Evolutionary conservation across 2,329 filamentous ascomycete species (phyloP).

Genomic region (Trichophyton benhamiae): DNA sequence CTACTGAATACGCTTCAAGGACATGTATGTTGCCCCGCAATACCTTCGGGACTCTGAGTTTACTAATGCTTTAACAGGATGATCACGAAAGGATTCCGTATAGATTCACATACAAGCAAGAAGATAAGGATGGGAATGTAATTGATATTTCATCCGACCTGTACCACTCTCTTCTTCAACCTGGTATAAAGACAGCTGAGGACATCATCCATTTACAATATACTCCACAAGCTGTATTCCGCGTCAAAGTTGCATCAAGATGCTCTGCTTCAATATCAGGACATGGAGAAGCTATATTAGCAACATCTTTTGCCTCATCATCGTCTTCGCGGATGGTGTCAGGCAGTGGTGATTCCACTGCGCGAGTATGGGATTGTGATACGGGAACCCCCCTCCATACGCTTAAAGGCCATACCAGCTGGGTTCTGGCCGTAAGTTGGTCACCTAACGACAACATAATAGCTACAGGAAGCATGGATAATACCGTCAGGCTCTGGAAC

Average conservation of each 20-base stretch:
- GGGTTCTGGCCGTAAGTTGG: conserved; percentile 81
- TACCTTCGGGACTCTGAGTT: background rate
- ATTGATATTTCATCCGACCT: conserved; percentile 37
- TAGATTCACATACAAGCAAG: conserved; percentile 48
- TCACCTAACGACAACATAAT: conserved; percentile 70
- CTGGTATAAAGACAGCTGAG: conserved; percentile 45
- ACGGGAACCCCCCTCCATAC: conserved; percentile 62
- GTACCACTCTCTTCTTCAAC: conserved; percentile 41
- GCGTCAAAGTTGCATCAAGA: conserved; percentile 80
- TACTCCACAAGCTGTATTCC: conserved; percentile 82
- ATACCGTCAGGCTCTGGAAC: conserved; percentile 81
- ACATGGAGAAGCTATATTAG: conserved; percentile 81
- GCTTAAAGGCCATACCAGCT: conserved; percentile 73
- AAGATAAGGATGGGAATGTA: conserved; percentile 24
- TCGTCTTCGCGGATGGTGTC: conserved; percentile 69
- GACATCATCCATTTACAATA: conserved; percentile 51
- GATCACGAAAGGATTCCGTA: conserved; percentile 52
- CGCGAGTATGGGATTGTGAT: conserved; percentile 87
- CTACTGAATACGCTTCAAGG: conserved; percentile 75
- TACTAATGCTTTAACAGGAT: conserved; percentile 25
- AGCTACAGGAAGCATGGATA: conserved; percentile 88
- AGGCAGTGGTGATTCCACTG: conserved; percentile 82
- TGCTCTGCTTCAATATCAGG: conserved; percentile 81
- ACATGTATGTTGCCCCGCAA: conserved; percentile 41
- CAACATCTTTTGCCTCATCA: conserved; percentile 71